A percentile compares a stretch with the other conserved stretches of the same genome.
These are phyloP conservation scores for Lachnellula willkommii DNA, from an alignment of 2,329 filamentous ascomycete species.

Conservation along the genomic window DNA sequence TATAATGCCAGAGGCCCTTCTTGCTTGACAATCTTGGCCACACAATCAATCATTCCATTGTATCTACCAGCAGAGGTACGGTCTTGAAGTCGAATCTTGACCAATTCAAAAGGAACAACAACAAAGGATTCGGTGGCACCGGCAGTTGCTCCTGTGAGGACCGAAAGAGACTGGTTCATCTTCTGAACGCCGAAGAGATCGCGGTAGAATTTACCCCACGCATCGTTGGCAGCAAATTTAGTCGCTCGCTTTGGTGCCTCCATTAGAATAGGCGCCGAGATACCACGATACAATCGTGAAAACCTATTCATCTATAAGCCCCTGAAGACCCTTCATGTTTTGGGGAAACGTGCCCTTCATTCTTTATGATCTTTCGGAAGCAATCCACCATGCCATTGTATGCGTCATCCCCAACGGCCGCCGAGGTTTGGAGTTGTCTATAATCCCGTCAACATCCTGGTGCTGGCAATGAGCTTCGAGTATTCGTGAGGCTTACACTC, in stretches of 20 bases:
- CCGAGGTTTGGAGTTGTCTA: conserved; percentile 82
- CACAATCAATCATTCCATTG: conserved; percentile 73
- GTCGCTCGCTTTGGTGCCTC: conserved; percentile 94
- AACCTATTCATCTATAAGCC: conserved; percentile 46
- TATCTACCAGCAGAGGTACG: conserved; percentile 87
- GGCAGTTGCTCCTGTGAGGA: conserved; percentile 89
- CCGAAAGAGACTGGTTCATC: conserved; percentile 86
- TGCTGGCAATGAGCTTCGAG: not conserved
- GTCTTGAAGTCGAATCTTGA: conserved; percentile 98
- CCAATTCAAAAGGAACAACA: conserved; percentile 94
- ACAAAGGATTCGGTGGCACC: conserved; percentile 95
- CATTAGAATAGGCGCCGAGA: conserved; percentile 94
- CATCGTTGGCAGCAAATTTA: conserved; percentile 98
- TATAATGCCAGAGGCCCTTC: conserved; percentile 88
- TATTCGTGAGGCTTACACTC: conserved; percentile 62
- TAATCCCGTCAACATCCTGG: conserved; percentile 12
- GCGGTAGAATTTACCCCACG: conserved; percentile 94
- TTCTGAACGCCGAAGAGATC: conserved; percentile 75
- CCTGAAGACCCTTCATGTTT: not conserved
- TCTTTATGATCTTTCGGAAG: conserved; percentile 92
- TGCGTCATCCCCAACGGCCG: conserved; percentile 65
- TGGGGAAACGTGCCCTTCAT: conserved; percentile 69
- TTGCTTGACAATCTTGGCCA: conserved; percentile 72
- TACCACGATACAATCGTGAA: conserved; percentile 91
- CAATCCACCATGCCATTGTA: conserved; percentile 99